A percentile compares a stretch with the other conserved stretches of the same genome.
These are phyloP conservation scores for Camelina neglecta DNA, from an alignment of 345 rosid genomes.

Conservation along the genomic window DNA sequence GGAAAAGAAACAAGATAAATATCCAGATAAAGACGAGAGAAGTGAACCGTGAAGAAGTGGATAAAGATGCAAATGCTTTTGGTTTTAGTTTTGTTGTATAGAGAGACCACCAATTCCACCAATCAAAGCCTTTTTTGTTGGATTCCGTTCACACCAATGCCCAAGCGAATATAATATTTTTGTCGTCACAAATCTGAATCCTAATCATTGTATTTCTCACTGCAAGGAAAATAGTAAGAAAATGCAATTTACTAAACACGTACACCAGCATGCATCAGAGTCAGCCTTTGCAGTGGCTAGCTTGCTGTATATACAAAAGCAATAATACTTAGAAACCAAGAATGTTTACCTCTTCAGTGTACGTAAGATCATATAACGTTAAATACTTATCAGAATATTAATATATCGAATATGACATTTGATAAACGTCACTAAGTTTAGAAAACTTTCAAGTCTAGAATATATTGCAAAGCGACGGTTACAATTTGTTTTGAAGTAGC, in stretches of 20 bases:
- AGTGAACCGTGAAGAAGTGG: slow-evolving; percentile 32
- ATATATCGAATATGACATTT: slow-evolving; percentile 11
- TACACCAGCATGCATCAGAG: slow-evolving; percentile 7
- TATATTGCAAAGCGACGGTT: not conserved
- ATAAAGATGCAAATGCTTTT: slow-evolving; percentile 39
- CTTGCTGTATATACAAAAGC: not conserved
- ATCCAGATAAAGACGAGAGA: slow-evolving; percentile 31
- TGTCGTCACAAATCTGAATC: slow-evolving; percentile 31
- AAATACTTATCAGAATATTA: not conserved
- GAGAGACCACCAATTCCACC: slow-evolving; percentile 41
- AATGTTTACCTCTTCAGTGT: not conserved
- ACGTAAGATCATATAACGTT: too few relatives aligned
- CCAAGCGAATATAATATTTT: slow-evolving; percentile 4
- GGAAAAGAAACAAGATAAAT: slow-evolving; percentile 21
- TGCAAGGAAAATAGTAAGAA: not conserved
- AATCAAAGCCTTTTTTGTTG: slow-evolving; percentile 18
- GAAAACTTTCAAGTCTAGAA: not conserved
- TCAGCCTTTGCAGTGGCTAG: not conserved
- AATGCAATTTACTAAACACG: not conserved
- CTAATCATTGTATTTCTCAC: slow-evolving; percentile 7
- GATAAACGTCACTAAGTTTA: slow-evolving; percentile 9
- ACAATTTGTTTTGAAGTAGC: not conserved
- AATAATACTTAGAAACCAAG: not conserved
- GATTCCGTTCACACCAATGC: slow-evolving; percentile 41
- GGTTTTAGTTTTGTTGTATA: slow-evolving; percentile 8